phyloP scores from a whole-genome alignment of 116 monocot species.

The Cymodocea nodosa region DNA sequence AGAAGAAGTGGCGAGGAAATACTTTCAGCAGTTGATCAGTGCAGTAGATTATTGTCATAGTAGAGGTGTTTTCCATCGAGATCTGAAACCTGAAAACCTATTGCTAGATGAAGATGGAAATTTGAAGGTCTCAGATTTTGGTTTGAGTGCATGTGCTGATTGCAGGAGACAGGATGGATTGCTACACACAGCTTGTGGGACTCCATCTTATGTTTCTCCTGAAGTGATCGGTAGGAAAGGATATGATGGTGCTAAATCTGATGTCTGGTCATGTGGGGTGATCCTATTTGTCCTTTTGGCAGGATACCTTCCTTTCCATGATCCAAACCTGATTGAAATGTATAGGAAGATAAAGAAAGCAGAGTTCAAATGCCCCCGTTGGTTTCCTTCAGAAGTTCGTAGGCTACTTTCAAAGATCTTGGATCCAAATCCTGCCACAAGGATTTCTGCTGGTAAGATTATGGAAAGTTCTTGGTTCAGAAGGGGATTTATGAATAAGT shows the following conservation, averaged over 20 bases:
- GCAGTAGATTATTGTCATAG: slow-evolving; percentile 82
- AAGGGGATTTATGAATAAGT: slow-evolving; percentile 18
- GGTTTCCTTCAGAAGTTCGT: slow-evolving; percentile 54
- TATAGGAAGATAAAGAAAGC: slow-evolving; percentile 55
- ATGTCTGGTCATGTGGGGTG: slow-evolving; percentile 71
- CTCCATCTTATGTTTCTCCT: slow-evolving; percentile 49
- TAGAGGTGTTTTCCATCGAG: slow-evolving; percentile 71
- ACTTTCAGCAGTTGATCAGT: slow-evolving; percentile 67
- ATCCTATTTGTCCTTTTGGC: slow-evolving; percentile 58
- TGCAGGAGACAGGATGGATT: slow-evolving; percentile 24
- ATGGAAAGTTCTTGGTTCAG: slow-evolving; percentile 61
- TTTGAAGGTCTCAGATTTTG: slow-evolving; percentile 81
- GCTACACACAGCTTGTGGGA: slow-evolving; percentile 48
- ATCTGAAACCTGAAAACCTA: slow-evolving; percentile 84
- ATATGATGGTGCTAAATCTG: slow-evolving; percentile 53
- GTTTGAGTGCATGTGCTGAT: slow-evolving; percentile 46
- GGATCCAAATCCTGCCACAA: slow-evolving; percentile 37
- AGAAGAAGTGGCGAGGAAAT: slow-evolving; percentile 41
- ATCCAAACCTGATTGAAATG: slow-evolving; percentile 46
- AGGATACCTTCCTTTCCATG: slow-evolving; percentile 57
- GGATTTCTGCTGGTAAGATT: slow-evolving; percentile 42
- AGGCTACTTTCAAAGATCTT: slow-evolving; percentile 36
- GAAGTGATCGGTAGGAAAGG: slow-evolving; percentile 36
- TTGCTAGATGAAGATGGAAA: slow-evolving; percentile 59
- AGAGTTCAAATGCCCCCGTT: slow-evolving; percentile 62